Evolutionary conservation across 129 eudicot species (phyloP), one percentile per base, ranked within the genome.

Genomic region (Helianthus tuberosus): DNA sequence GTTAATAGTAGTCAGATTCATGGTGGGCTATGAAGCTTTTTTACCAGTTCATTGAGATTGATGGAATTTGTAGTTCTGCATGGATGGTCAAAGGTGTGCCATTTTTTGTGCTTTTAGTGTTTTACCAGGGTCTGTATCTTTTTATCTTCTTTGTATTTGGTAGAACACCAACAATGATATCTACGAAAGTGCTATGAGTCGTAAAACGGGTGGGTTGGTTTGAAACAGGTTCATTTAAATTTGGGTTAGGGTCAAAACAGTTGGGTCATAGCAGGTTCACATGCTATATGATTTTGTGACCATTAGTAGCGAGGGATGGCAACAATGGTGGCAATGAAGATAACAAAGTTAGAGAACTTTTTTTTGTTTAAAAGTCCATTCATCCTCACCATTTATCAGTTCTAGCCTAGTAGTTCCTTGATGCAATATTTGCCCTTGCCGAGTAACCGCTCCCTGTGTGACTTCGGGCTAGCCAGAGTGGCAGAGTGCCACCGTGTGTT

Each of bases 1-100:
- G 62, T 64, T 64, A 20, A 23, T 51, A 53, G 51, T 43, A 35
- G 54, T 69, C 25, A 11, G 15, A 2, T 69, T 61, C 17, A 59
- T 71, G 38, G 66, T 66, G 38, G 74, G 49, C 27, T 69, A 47
- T 58, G 82, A 77, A 69, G 65, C 55, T 50, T 77, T 36, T 77
- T 51, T 77, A 68, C 38, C 17, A 6, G 25, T 27, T 68, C 16
- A 50, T 50, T 29, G 66, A 29, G 66, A 25, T 3, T 35, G 44
- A 35, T 12, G 66, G 66, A 61, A 35, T 32, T 27, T 59, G 41
- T 61, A 29, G 23, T 35, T 32, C 1, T 61, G 66, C 20, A 60
- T 29, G 44, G 17, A 61, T 32, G 66, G 16, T 61, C 66, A 61
- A 61, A 61, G 6, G 66, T 11, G 41, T 61, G 46, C 46, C 66